phyloP scores from a whole-genome alignment of 768 basidiomycete species.

The Gloeophyllum trabeum region DNA sequence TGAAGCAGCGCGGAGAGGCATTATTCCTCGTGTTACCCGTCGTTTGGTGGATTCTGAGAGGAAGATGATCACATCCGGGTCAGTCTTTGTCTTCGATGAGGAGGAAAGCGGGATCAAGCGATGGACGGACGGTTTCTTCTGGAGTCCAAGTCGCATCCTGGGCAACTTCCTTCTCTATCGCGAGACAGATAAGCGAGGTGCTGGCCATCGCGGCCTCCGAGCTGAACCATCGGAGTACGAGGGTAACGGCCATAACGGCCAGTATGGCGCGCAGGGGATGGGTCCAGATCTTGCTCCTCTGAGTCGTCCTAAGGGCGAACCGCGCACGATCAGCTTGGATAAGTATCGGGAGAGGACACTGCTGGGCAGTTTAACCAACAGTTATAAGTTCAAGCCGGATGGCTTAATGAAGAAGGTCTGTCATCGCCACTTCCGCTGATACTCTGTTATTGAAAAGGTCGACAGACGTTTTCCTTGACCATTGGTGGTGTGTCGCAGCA shows the following conservation, averaged over 20 bases:
- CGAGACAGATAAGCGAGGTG: slow-evolving; percentile 79
- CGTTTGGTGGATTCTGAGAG: slow-evolving; percentile 88
- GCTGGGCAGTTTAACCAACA: slow-evolving; percentile 86
- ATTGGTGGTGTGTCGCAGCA: slow-evolving; percentile 83
- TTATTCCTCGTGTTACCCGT: slow-evolving; percentile 87
- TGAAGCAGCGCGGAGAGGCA: slow-evolving; percentile 82
- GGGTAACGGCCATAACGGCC: slow-evolving; percentile 3
- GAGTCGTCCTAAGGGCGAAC: slow-evolving; percentile 52
- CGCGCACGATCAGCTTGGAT: slow-evolving; percentile 39
- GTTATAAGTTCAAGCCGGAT: slow-evolving; percentile 84
- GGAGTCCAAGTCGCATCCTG: slow-evolving; percentile 87
- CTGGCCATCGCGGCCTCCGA: slow-evolving; percentile 46
- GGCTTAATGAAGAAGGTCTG: slow-evolving; percentile 97
- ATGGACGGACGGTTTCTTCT: slow-evolving; percentile 96
- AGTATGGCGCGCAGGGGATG: slow-evolving; percentile 3
- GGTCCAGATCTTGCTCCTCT: slow-evolving; percentile 29
- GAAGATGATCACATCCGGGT: slow-evolving; percentile 86
- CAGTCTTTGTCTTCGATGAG: slow-evolving; percentile 96
- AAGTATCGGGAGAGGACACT: slow-evolving; percentile 71
- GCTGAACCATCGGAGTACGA: slow-evolving; percentile 29
- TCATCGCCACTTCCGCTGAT: slow-evolving; percentile 12
- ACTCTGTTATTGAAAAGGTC: slow-evolving; percentile 10
- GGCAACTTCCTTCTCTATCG: slow-evolving; percentile 95
- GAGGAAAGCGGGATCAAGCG: slow-evolving; percentile 95
- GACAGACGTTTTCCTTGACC: slow-evolving; percentile 82